phyloP scores from a whole-genome alignment of 192 early-diverging fungal genomes.

The Martensiomyces pterosporus region DNA sequence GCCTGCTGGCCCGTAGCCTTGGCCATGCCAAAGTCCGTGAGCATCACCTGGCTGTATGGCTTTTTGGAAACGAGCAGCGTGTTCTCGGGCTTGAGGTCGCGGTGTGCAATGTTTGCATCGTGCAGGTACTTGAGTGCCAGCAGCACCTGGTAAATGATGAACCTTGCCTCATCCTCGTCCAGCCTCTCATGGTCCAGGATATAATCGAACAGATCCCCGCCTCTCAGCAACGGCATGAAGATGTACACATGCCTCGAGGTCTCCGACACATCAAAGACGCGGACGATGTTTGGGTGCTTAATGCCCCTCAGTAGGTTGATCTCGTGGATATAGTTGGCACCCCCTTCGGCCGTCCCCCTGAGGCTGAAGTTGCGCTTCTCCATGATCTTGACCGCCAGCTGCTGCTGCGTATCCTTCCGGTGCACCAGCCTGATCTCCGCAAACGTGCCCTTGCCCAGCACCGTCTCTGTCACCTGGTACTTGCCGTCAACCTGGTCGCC shows the following conservation, averaged over 20 bases:
- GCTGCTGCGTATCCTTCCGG: conserved; percentile 59
- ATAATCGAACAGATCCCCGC: conserved; percentile 88
- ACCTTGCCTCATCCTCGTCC: conserved; percentile 73
- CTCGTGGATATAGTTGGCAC: conserved; percentile 71
- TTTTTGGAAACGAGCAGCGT: conserved; percentile 52
- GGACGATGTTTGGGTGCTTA: conserved; percentile 69
- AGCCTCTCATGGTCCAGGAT: conserved; percentile 63
- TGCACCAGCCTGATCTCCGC: conserved; percentile 70
- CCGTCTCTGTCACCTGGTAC: conserved; percentile 47
- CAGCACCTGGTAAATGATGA: conserved; percentile 69
- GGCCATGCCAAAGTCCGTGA: conserved; percentile 90
- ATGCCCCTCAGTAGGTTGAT: conserved; percentile 68
- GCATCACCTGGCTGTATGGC: conserved; percentile 63
- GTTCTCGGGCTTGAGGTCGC: conserved; percentile 78
- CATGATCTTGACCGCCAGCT: conserved; percentile 84
- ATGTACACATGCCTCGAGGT: conserved; percentile 62
- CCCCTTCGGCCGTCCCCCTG: conserved; percentile 68
- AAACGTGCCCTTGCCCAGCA: conserved; percentile 63
- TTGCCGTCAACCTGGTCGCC: conserved; percentile 19
- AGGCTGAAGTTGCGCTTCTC: conserved; percentile 62
- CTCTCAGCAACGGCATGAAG: conserved; percentile 70
- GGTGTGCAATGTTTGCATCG: conserved; percentile 72
- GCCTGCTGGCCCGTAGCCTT: conserved; percentile 67
- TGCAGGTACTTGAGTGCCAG: conserved; percentile 77
- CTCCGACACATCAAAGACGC: conserved; percentile 60